phyloP scores from a whole-genome alignment of 768 basidiomycete genomes.

The Lyophyllum semitale region DNA sequence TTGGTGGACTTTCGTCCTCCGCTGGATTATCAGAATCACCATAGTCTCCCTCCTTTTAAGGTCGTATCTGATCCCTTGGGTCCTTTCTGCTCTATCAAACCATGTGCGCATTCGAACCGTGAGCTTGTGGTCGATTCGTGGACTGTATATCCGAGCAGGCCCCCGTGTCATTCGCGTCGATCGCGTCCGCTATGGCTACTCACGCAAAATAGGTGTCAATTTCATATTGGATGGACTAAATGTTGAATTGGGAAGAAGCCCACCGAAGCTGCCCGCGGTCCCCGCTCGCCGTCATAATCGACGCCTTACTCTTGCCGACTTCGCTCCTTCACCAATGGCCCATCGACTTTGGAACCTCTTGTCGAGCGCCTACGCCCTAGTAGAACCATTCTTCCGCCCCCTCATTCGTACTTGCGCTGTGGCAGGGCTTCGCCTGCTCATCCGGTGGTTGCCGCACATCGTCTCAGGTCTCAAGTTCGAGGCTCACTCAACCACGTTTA shows the following conservation, averaged over 20 bases:
- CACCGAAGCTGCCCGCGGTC: slow-evolving; percentile 19
- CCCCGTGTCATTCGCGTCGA: slow-evolving; percentile 61
- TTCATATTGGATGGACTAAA: slow-evolving; percentile 64
- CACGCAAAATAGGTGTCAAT: slow-evolving; percentile 56
- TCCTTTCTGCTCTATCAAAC: slow-evolving; percentile 60
- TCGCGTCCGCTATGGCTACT: slow-evolving; percentile 65
- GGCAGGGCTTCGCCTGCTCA: slow-evolving; percentile 54
- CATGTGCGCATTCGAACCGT: slow-evolving; percentile 71
- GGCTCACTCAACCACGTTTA: slow-evolving; percentile 53
- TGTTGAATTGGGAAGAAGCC: slow-evolving; percentile 46
- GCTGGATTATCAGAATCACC: slow-evolving; percentile 53
- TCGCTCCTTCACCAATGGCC: slow-evolving; percentile 46
- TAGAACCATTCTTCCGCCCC: slow-evolving; percentile 68
- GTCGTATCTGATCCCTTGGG: slow-evolving; percentile 66
- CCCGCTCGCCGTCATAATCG: slow-evolving; percentile 36
- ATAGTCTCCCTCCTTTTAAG: slow-evolving; percentile 62
- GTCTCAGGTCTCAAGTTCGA: slow-evolving; percentile 72
- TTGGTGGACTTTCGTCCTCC: slow-evolving; percentile 42
- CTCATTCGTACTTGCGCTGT: slow-evolving; percentile 57
- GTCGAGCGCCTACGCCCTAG: slow-evolving; percentile 40
- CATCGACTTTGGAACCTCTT: slow-evolving; percentile 38
- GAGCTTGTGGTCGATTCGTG: slow-evolving; percentile 77
- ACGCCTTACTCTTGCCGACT: slow-evolving; percentile 48
- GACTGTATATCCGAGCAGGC: slow-evolving; percentile 66
- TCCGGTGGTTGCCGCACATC: slow-evolving; percentile 67